These are phyloP conservation scores for Linnemannia zychae DNA, from an alignment of 192 early-diverging fungal genomes.

Conservation along the genomic window DNA sequence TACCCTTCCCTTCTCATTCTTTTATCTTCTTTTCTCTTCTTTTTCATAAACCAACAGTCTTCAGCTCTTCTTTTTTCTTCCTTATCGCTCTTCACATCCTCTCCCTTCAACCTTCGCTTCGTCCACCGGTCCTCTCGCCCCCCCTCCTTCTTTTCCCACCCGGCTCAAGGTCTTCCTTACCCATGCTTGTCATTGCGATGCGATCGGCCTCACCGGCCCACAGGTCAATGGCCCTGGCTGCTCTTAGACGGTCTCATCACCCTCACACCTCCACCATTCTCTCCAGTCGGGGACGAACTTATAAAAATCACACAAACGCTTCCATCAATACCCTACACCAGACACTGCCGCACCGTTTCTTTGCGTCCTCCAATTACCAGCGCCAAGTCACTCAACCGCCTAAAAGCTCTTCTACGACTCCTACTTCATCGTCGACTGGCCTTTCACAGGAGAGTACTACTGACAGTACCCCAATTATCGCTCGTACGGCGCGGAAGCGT, in stretches of 20 bases:
- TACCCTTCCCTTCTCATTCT: neutral
- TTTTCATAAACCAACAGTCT: neutral
- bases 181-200: conserved; percentile 49
- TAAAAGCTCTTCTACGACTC: conserved; percentile 27
- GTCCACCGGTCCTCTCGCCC: neutral
- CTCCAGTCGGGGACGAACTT: neutral
- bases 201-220: conserved; percentile 26
- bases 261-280: conserved; percentile 8
- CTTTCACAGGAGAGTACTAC: conserved; percentile 2
- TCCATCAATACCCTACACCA: neutral
- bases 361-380: conserved; percentile 29
- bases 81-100: neutral
- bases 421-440: conserved; percentile 6
- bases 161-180: neutral
- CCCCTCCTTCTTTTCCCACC: neutral
- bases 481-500: conserved; percentile 27
- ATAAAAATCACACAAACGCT: conserved; percentile 42
- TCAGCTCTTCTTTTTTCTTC: neutral
- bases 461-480: neutral
- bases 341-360: conserved; percentile 37
- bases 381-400: conserved; percentile 33
- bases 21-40: neutral
- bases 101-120: neutral
- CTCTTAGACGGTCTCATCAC: conserved; percentile 26
- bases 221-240: conserved; percentile 18